phyloP scores from a whole-genome alignment of 768 basidiomycete species.

The Pleurotus salmoneostramineus region DNA sequence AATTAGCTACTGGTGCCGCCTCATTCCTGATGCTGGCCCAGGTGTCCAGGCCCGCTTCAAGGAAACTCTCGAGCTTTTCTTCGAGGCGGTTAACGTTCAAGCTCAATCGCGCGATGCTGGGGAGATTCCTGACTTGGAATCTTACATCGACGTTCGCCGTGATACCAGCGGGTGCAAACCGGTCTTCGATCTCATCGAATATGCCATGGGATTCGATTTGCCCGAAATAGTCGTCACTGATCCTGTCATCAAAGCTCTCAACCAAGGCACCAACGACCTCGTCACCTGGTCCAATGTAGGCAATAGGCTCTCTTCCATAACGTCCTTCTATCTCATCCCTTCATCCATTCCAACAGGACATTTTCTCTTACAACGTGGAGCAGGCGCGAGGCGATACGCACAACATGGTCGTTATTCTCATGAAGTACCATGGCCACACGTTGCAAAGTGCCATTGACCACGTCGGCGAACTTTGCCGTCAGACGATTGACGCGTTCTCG shows the following conservation, averaged over 20 bases:
- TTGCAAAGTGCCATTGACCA: constrained; percentile 63
- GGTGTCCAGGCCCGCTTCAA: constrained; percentile 67
- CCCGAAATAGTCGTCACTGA: constrained; percentile 70
- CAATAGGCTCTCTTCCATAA: constrained; percentile 6
- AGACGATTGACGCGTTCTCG: constrained; percentile 50
- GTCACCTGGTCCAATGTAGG: constrained; percentile 83
- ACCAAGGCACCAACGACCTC: constrained; percentile 70
- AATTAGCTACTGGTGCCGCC: constrained; percentile 64
- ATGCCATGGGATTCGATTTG: constrained; percentile 63
- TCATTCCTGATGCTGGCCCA: constrained; percentile 49
- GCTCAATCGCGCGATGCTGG: constrained; percentile 50
- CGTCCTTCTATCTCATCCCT: constrained; percentile 4
- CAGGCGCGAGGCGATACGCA: constrained; percentile 66
- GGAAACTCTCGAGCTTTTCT: constrained; percentile 64
- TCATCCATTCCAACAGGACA: constrained; percentile 41
- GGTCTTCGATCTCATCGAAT: constrained; percentile 76
- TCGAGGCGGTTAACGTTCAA: constrained; percentile 64
- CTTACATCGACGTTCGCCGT: constrained; percentile 67
- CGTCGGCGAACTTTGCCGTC: constrained; percentile 57
- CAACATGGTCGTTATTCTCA: constrained; percentile 72
- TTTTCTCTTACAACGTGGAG: constrained; percentile 75
- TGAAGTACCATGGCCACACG: constrained; percentile 51
- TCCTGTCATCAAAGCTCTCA: constrained; percentile 55
- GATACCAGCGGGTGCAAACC: constrained; percentile 61
- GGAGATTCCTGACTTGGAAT: constrained; percentile 63